A percentile compares a stretch with the other conserved stretches of the same genome.
phyloP scores from a whole-genome alignment of 257 asterid species.

The Salvia miltiorrhiza region DNA sequence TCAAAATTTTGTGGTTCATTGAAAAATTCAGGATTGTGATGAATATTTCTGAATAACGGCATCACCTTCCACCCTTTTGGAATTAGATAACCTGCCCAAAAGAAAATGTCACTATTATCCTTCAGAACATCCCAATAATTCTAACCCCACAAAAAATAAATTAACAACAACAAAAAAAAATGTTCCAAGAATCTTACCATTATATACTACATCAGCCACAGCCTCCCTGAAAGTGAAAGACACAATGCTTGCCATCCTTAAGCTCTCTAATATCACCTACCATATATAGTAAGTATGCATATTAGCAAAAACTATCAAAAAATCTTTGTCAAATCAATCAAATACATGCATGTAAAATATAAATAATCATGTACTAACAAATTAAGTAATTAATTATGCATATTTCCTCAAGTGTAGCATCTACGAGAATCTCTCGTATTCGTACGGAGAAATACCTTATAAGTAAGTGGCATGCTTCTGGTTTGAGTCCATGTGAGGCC shows the following conservation, averaged over 20 bases:
- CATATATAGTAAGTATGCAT: no score
- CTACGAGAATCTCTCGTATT: neutral
- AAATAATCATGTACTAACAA: no score
- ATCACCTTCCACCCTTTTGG: constrained; percentile 98
- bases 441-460: constrained; percentile 39
- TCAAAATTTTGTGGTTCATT: constrained; percentile 71
- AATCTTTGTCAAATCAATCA: neutral
- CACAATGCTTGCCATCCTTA: constrained; percentile 88
- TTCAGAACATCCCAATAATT: neutral
- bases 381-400: no score
- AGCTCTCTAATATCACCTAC: constrained; percentile 80
- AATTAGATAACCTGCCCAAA: constrained; percentile 62
- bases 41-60: constrained; percentile 92
- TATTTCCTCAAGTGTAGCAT: neutral
- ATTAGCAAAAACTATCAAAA: neutral
- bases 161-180: neutral
- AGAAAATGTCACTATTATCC: neutral
- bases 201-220: constrained; percentile 75
- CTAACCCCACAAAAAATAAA: constrained; percentile 6
- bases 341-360: neutral
- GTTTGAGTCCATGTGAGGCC: constrained; percentile 68
- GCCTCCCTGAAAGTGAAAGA: constrained; percentile 95
- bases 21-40: constrained; percentile 79
- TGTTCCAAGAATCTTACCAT: constrained; percentile 38
- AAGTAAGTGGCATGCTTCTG: constrained; percentile 75